Base-by-base conservation (phyloP, 2,329 filamentous ascomycete species). In the Phaeosphaeria sp. region DNA sequence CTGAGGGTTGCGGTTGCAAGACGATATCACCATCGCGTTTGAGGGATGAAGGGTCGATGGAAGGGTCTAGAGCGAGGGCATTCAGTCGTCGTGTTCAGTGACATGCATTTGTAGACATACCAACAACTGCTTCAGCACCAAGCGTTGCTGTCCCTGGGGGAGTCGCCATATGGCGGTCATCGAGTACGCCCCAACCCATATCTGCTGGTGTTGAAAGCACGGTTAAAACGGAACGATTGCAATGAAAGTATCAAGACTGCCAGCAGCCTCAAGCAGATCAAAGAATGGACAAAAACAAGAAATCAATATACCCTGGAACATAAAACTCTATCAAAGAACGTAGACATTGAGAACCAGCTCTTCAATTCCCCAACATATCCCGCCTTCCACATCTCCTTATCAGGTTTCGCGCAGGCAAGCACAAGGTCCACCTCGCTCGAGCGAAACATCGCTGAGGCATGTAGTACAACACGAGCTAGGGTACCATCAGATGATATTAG, bases 1-100 rank as follows among this genome's bases (percentile, higher is more conserved):
- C 90, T 57, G 90, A 94, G 1, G 94, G 94, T 71, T 97, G 94
- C 3, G 94, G 94, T 15, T 95, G 90, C 33, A 97, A 85, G 64
- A 97, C 92, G 67, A 94, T 90, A 13, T 84, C 79, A 22, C 90
- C 89, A 53, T 75, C 71, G 47, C 76, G 76, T 67, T 80, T 80
- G 49, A 79, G 58, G 11, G 18, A 44, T 21, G 18, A 21, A 63
- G 66, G 67, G 21, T 15, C 42, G 25, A 27, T 27, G 4, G 25
- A 27, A 5, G 25, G 30, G 30, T 36, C 30, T 36, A 15, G 6
- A 15, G n/a, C 25, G 25, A 27, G 4, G 25, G 4, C 25, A n/a
- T n/a, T n/a, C n/a, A n/a, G n/a, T n/a, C n/a, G n/a, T n/a, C n/a
- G n/a, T n/a, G n/a, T n/a, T n/a, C n/a, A n/a, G n/a, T n/a, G n/a